Base-by-base conservation (phyloP, 2,329 filamentous ascomycete genomes). In the Colletotrichum sp. region DNA sequence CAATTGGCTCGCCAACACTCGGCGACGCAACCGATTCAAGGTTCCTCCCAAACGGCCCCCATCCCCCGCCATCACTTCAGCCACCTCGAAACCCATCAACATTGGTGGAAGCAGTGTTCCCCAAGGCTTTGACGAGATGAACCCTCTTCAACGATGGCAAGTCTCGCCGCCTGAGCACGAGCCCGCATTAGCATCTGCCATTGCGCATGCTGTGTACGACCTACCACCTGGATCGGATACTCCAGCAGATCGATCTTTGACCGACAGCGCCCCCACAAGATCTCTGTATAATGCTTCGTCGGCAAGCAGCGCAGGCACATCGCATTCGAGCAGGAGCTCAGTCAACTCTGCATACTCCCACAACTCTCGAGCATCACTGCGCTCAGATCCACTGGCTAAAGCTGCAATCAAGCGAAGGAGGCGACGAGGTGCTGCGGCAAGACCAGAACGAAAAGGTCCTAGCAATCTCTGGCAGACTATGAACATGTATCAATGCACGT, bases 401-500 rank as follows among this genome's bases (percentile, higher is more conserved):
- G 22, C 62, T 3, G 64, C 64, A 1, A 30, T 59, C 4, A 68
- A 73, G 28, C 64, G 73, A 4, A 68, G 73, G 22, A 36, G 73
- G 6, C 73, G 73, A 16, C 59, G 73, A 24, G 64, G 52, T 2
- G 15, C 59, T 12, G 64, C 64, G 6, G 57, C 72, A 4, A 13
- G 70, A 6, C 64, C 70, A 2, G 63, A 75, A 7, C 22, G 39
- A 6, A 73, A 52, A 30, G 44, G 57, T 4, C 34, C 70, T 3
- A 66, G 39, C 9, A 63, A 63, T 2, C 73, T 75, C 15, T 68
- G 57, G 73, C 70, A 68, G 13, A 60, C 73, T 1, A 24, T 32
- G 5, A 68, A 73, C 6, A 73, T 52, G 5, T 85, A 83, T 30
- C 87, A 88, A 62, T 88, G 87, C 75, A 88, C 87, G 0, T 88